phyloP scores from a whole-genome alignment of 208 protist genomes.

The Leishmania lainsoni region DNA sequence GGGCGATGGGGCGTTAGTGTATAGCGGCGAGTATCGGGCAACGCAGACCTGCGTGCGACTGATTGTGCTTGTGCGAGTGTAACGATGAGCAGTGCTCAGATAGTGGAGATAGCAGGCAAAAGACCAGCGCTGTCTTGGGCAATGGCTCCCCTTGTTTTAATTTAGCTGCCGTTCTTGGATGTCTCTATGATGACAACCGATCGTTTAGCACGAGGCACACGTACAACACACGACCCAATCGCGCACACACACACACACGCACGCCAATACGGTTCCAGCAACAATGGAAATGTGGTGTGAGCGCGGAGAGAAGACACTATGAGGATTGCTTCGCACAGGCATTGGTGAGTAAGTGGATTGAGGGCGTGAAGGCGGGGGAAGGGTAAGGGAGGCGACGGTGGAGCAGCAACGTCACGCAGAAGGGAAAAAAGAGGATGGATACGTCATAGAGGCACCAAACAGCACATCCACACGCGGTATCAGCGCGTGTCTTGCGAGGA shows the following conservation, averaged over 20 bases:
- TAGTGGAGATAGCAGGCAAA: background rate
- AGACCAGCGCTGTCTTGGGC: background rate
- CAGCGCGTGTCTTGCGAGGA: background rate
- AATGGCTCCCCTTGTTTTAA: background rate
- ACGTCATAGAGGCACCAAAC: background rate
- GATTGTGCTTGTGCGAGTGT: background rate
- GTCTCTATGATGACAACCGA: background rate
- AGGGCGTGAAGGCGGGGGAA: background rate
- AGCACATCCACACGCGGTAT: no score
- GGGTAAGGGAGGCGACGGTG: background rate
- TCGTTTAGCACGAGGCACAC: background rate
- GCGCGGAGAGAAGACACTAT: background rate
- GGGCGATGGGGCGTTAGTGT: slow-evolving; percentile 6
- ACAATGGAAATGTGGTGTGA: background rate
- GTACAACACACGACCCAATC: background rate
- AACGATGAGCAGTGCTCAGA: background rate
- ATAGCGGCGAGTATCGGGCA: slow-evolving; percentile 1
- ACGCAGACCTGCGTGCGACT: background rate
- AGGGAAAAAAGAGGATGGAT: background rate
- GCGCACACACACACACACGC: background rate
- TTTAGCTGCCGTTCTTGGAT: background rate
- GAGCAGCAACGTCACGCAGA: background rate
- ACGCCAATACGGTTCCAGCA: background rate
- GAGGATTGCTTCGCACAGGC: background rate
- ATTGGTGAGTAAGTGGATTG: background rate